These are phyloP conservation scores for Antrodiella citrinella DNA, from an alignment of 768 basidiomycete genomes.

Conservation along the genomic window DNA sequence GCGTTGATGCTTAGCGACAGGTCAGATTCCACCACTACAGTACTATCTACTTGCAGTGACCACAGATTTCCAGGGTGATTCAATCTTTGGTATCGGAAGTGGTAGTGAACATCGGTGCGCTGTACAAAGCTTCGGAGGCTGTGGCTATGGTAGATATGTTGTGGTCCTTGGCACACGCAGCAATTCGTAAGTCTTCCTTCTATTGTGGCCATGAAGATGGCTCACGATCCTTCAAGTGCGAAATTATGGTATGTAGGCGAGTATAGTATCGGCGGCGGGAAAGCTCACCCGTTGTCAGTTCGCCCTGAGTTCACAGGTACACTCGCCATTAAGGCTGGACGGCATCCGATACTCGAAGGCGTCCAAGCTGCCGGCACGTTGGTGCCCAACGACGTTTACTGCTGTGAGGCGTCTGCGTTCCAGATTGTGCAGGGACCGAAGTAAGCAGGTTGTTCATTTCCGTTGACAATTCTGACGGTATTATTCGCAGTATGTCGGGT, in stretches of 20 bases:
- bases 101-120: conserved; percentile 60
- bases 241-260: conserved; percentile 34
- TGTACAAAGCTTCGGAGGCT: conserved; percentile 90
- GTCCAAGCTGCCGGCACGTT: conserved; percentile 59
- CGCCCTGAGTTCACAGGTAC: conserved; percentile 91
- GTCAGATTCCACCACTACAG: conserved; percentile 25
- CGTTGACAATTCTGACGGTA: background rate
- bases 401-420: conserved; percentile 76
- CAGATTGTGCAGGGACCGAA: conserved; percentile 91
- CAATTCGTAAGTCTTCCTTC: conserved; percentile 52
- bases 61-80: conserved; percentile 49
- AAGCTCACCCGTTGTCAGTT: conserved; percentile 33
- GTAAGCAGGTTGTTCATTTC: conserved; percentile 31
- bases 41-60: background rate
- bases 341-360: conserved; percentile 82
- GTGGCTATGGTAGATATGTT: conserved; percentile 88
- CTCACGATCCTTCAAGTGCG: conserved; percentile 26
- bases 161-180: conserved; percentile 77
- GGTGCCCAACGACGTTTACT: conserved; percentile 88
- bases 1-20: conserved; percentile 79
- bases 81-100: conserved; percentile 69
- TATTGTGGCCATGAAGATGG: background rate
- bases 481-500: conserved; percentile 51
- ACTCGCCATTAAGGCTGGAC: conserved; percentile 79
- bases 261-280: background rate